These are phyloP conservation scores for Flagelloscypha sp. DNA, from an alignment of 768 basidiomycete species.

Conservation along the genomic window DNA sequence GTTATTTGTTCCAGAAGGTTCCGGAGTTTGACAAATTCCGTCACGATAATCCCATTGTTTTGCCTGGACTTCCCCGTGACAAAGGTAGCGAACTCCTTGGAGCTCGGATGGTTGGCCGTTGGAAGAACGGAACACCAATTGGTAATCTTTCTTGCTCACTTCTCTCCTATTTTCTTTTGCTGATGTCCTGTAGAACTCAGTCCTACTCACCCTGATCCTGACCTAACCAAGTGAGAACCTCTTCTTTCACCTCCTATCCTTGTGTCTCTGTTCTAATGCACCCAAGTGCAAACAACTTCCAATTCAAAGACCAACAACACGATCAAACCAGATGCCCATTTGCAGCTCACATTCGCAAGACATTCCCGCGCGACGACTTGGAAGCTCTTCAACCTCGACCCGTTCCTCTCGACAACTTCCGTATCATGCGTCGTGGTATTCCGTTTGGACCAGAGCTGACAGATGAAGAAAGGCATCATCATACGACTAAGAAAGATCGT, in stretches of 20 bases:
- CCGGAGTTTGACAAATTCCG: conserved; percentile 45
- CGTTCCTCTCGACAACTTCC: conserved; percentile 12
- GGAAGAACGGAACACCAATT: conserved; percentile 39
- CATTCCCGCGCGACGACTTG: conserved; percentile 36
- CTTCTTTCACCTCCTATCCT: conserved; percentile 6
- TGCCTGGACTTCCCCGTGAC: conserved; percentile 25
- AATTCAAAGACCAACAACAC: conserved; percentile 21
- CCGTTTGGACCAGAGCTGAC: conserved; percentile 48
- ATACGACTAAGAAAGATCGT: conserved; percentile 37
- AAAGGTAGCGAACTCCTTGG: conserved; percentile 43
- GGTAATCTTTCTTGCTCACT: neutral
- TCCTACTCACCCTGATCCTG: conserved; percentile 35
- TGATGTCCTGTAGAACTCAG: conserved; percentile 38
- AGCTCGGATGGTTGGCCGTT: conserved; percentile 45
- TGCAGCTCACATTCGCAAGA: conserved; percentile 41
- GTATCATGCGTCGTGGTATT: conserved; percentile 41
- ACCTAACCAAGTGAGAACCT: conserved; percentile 23
- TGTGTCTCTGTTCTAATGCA: conserved; percentile 18
- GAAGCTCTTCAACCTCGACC: conserved; percentile 4
- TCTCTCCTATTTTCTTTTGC: neutral
- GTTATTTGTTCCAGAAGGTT: conserved; percentile 43
- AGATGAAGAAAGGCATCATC: conserved; percentile 21
- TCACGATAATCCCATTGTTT: conserved; percentile 27
- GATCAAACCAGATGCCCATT: conserved; percentile 36
- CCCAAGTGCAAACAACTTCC: conserved; percentile 39